These are phyloP conservation scores for Ceratobasidium sp. DNA, from an alignment of 1,284 basidiomycete species.

Conservation along the genomic window DNA sequence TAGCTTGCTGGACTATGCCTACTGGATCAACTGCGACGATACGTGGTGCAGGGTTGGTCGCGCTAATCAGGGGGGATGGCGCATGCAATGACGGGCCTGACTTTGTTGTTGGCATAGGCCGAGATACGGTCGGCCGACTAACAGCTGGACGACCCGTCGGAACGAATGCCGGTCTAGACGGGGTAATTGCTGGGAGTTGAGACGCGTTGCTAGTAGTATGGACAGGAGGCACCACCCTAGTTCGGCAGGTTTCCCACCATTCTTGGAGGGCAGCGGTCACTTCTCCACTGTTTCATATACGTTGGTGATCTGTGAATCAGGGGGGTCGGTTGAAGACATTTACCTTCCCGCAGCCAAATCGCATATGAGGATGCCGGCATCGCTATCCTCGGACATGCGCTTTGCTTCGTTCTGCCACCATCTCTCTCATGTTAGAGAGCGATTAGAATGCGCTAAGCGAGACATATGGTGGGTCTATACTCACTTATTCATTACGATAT, in stretches of 20 bases:
- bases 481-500: constrained; percentile 62
- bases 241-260: constrained; percentile 46
- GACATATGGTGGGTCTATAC: constrained; percentile 30
- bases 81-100: background rate
- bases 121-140: background rate
- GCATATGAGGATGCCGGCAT: constrained; percentile 50
- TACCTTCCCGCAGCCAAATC: constrained; percentile 61
- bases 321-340: constrained; percentile 41
- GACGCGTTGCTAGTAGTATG: background rate
- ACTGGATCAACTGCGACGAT: constrained; percentile 35
- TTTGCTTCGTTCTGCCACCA: constrained; percentile 55
- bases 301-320: background rate
- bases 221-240: background rate
- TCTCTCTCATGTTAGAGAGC: constrained; percentile 48
- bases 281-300: constrained; percentile 49
- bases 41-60: background rate
- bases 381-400: constrained; percentile 41
- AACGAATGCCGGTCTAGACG: constrained; percentile 11
- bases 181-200: background rate
- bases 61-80: background rate
- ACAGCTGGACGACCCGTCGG: constrained; percentile 25
- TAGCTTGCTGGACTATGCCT: constrained; percentile 33
- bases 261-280: constrained; percentile 51
- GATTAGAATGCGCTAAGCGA: constrained; percentile 43
- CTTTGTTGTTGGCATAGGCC: background rate